Conservation (phyloP, 371 early-diverging fungal species). For the Apophysomyces sp. region DNA sequence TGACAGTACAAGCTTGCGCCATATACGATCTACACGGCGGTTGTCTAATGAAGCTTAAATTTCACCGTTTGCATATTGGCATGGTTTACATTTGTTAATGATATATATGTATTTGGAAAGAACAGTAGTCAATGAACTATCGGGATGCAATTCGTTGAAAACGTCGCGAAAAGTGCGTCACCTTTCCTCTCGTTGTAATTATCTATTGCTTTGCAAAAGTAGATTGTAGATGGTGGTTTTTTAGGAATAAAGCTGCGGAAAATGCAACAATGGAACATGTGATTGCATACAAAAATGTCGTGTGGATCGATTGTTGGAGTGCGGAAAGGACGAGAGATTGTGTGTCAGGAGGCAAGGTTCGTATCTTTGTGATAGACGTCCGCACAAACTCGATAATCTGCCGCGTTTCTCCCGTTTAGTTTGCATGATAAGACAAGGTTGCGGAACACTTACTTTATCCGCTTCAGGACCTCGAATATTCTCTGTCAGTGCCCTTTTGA, state of each 20-base stretch:
- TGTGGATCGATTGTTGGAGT: constrained; percentile 14
- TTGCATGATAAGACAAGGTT: background rate
- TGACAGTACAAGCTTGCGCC: too few relatives aligned
- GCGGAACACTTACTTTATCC: constrained; percentile 8
- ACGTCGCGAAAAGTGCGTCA: too few relatives aligned
- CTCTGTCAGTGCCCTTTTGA: constrained; percentile 25
- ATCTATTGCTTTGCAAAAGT: background rate
- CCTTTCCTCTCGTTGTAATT: too few relatives aligned
- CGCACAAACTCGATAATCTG: constrained; percentile 39
- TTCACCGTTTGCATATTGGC: too few relatives aligned
- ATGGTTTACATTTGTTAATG: too few relatives aligned
- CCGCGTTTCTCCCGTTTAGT: background rate
- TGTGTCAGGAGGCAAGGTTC: constrained; percentile 22
- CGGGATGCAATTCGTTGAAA: too few relatives aligned
- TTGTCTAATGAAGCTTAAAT: too few relatives aligned
- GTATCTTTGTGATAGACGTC: constrained; percentile 34
- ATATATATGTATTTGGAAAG: too few relatives aligned
- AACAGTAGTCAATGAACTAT: too few relatives aligned
- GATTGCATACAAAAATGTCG: constrained; percentile 21
- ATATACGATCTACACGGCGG: too few relatives aligned
- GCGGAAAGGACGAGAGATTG: constrained; percentile 21
- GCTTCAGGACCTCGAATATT: constrained; percentile 38
- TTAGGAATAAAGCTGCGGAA: constrained; percentile 13
- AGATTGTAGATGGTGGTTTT: constrained; percentile 8
- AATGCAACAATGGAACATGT: constrained; percentile 21